Evolutionary conservation across 495 filamentous ascomycete species (phyloP), one percentile per base, ranked within the genome.

Genomic region (Usnea hakonensis): DNA sequence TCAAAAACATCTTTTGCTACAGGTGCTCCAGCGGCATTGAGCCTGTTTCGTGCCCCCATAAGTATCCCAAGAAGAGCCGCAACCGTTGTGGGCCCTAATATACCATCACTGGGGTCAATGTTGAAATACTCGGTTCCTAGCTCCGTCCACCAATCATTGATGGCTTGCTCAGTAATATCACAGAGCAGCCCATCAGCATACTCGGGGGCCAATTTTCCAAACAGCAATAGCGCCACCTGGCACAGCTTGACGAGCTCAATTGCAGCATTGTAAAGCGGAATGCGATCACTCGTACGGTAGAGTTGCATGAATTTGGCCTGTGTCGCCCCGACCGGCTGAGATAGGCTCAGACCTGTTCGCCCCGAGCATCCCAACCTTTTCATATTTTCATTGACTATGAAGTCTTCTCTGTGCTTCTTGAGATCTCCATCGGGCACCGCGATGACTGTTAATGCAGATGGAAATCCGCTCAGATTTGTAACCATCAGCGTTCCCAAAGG

Each of bases 71-170:
- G 75, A 32, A 98, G 74, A 5, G 89, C 95, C 30, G 91, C 87
- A 17, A 97, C 91, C 1, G 90, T 97, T 0, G 92, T 96, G 4
- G 94, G 92, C 0, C 94, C 94, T 9, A 98, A 75, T 35, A 91
- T 89, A 16, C 91, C 92, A 73, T 98, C 95, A 26, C 85, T 88
- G 3, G 94, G 95, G 73, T 97, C 95, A 26, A 90, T 79, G 60
- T 90, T 95, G 75, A 91, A 96, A 63, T 90, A 81, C 53, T 97
- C 91, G 0, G 87, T 87, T 5, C 95, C 94, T 48, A 97, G 87
- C 66, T 97, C 90, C 3, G 87, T 85, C 94, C 94, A 98, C 94
- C 95, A 98, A 73, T 96, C 89, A 65, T 85, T 87, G 68, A 98
- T 85, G 5, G 91, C 90, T 61, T 81, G 85, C 69, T 98, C 94